phyloP scores from a whole-genome alignment of 208 protist genomes.

The Trypanosoma melophagium region DNA sequence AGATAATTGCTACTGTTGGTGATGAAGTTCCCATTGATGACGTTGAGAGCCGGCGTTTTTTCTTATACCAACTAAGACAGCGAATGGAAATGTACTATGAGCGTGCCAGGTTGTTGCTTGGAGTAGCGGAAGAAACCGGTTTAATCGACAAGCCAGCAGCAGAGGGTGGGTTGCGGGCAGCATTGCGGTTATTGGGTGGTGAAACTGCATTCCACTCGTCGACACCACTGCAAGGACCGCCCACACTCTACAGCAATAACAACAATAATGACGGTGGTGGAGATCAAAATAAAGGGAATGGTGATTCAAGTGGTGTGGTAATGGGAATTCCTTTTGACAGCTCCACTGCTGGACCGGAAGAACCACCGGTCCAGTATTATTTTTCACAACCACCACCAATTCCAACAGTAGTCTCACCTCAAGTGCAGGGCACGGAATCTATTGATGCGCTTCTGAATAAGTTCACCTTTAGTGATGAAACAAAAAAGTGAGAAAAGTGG shows the following conservation, averaged over 20 bases:
- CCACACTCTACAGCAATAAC: constrained; percentile 4
- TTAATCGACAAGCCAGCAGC: constrained; percentile 57
- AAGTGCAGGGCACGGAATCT: not conserved
- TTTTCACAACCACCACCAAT: constrained; percentile 25
- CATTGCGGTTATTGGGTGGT: not conserved
- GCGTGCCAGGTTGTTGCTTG: constrained; percentile 58
- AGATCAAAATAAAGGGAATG: not conserved
- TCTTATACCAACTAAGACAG: constrained; percentile 64
- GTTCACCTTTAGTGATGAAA: constrained; percentile 33
- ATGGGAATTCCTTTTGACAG: constrained; percentile 51
- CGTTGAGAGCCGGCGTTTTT: constrained; percentile 48
- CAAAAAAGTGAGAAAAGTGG: constrained; percentile 8
- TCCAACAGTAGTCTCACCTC: constrained; percentile 1
- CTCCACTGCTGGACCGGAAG: not conserved
- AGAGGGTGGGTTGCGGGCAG: constrained; percentile 17
- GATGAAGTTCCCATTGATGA: constrained; percentile 38
- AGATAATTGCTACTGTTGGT: constrained; percentile 54
- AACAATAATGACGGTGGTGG: not conserved
- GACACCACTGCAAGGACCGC: no score
- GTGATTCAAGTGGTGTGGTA: constrained; percentile 24
- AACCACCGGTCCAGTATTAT: constrained; percentile 36
- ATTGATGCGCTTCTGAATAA: constrained; percentile 11
- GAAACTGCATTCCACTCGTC: constrained; percentile 31
- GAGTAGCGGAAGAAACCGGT: constrained; percentile 54
- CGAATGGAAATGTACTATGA: constrained; percentile 75